Percentiles rank a stretch among this genome's conserved stretches.
phyloP scores from a whole-genome alignment of 2,329 filamentous ascomycete genomes.

The Calcarisporium arbuscula region DNA sequence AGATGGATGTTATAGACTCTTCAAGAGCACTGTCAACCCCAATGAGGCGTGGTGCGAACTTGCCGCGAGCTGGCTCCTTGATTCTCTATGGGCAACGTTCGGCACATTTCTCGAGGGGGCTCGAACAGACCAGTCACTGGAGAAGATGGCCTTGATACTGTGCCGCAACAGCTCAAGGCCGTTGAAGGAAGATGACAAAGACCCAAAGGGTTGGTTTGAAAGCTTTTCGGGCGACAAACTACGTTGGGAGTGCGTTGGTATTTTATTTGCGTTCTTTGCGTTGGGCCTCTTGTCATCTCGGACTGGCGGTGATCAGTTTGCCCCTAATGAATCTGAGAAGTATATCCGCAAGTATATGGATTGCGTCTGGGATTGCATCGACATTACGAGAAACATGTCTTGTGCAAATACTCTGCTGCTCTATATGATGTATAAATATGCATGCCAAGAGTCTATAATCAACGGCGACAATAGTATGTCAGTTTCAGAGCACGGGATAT shows the following conservation, averaged over 20 bases:
- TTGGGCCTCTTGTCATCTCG: slow-evolving; percentile 4
- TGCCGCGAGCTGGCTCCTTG: not conserved
- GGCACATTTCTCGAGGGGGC: not conserved
- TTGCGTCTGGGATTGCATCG: slow-evolving; percentile 7
- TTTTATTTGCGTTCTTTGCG: slow-evolving; percentile 21
- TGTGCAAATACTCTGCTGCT: slow-evolving; percentile 2
- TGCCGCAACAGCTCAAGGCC: slow-evolving; percentile 30
- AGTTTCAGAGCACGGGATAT: too few relatives aligned
- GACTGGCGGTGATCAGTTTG: too few relatives aligned
- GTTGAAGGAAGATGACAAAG: slow-evolving; percentile 26
- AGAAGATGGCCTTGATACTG: slow-evolving; percentile 23
- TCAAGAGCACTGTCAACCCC: not conserved
- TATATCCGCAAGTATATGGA: slow-evolving; percentile 2
- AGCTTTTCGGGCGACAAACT: slow-evolving; percentile 30
- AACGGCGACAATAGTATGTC: too few relatives aligned
- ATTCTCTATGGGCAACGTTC: slow-evolving; percentile 4
- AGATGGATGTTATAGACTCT: not conserved
- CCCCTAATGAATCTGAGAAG: too few relatives aligned
- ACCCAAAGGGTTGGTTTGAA: slow-evolving; percentile 27
- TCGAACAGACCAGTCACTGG: slow-evolving; percentile 2
- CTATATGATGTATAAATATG: slow-evolving; percentile 3
- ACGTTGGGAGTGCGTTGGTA: slow-evolving; percentile 37
- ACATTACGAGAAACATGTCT: slow-evolving; percentile 4
- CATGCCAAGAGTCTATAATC: slow-evolving; percentile 5
- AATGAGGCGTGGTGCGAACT: slow-evolving; percentile 4